Conservation (phyloP, 1,284 basidiomycete genomes). For the Puccinia triticina region DNA sequence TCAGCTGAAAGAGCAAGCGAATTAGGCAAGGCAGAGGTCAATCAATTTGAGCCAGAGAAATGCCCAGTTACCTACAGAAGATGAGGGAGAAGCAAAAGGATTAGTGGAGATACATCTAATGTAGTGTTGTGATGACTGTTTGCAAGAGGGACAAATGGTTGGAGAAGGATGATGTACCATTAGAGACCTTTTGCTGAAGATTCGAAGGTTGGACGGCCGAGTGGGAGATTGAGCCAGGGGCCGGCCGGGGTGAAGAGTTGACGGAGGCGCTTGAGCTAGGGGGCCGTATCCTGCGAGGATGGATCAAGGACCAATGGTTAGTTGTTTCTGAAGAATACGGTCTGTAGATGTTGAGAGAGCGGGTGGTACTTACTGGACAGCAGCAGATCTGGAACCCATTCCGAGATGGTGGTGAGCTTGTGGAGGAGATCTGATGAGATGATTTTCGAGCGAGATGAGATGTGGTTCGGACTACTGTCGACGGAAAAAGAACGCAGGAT, state of each 20-base stretch:
- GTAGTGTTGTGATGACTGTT: neutral
- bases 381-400: conserved; percentile 43
- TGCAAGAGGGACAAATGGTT: neutral
- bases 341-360: neutral
- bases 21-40: neutral
- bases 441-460: too few relatives aligned
- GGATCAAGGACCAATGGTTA: neutral
- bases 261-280: conserved; percentile 14
- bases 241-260: conserved; percentile 29
- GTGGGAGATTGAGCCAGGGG: conserved; percentile 26
- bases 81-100: neutral
- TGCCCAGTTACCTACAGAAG: neutral
- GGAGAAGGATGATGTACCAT: conserved; percentile 8
- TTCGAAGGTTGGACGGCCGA: neutral
- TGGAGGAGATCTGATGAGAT: too few relatives aligned
- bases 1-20: conserved; percentile 3
- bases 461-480: too few relatives aligned
- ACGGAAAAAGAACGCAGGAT: too few relatives aligned
- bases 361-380: conserved; percentile 23
- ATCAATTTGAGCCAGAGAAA: neutral
- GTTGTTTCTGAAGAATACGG: neutral
- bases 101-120: neutral
- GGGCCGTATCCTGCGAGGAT: conserved; percentile 32
- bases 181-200: neutral
- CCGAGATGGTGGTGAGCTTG: too few relatives aligned